Percentiles rank a stretch among this genome's conserved stretches.
These are phyloP conservation scores for Cercospora sp. DNA, from an alignment of 2,329 filamentous ascomycete genomes.

Conservation along the genomic window DNA sequence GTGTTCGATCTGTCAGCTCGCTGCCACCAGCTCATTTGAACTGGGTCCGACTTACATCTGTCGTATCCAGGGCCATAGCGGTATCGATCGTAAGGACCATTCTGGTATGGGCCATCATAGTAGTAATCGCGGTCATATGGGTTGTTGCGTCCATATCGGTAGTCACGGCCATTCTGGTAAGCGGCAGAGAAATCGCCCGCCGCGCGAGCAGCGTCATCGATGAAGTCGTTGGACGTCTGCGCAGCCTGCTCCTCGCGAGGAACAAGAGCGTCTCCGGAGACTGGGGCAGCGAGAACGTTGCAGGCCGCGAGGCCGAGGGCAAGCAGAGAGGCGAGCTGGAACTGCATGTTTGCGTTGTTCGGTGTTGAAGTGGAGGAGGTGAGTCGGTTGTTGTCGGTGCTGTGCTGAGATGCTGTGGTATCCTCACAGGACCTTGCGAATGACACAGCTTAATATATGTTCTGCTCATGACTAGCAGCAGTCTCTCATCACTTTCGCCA, in stretches of 20 bases:
- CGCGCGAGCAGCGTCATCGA: background rate
- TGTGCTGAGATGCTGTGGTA: too few relatives aligned
- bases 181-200: background rate
- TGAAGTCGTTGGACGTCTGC: background rate
- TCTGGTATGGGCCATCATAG: background rate
- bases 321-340: background rate
- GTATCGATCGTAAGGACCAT: background rate
- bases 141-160: background rate
- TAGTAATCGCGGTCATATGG: background rate
- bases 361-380: background rate
- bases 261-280: background rate
- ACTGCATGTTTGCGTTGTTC: background rate
- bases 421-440: background rate
- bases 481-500: background rate
- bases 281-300: background rate
- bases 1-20: background rate
- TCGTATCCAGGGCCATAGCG: background rate
- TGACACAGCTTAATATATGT: background rate
- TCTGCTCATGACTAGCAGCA: background rate
- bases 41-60: background rate
- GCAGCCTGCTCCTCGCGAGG: background rate
- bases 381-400: background rate
- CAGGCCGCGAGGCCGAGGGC: background rate
- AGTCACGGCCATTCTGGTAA: background rate
- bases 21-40: background rate